A percentile compares a stretch with the other conserved stretches of the same genome.
Conservation (phyloP, 2,329 filamentous ascomycete genomes). For the Phialemoniopsis sp. region DNA sequence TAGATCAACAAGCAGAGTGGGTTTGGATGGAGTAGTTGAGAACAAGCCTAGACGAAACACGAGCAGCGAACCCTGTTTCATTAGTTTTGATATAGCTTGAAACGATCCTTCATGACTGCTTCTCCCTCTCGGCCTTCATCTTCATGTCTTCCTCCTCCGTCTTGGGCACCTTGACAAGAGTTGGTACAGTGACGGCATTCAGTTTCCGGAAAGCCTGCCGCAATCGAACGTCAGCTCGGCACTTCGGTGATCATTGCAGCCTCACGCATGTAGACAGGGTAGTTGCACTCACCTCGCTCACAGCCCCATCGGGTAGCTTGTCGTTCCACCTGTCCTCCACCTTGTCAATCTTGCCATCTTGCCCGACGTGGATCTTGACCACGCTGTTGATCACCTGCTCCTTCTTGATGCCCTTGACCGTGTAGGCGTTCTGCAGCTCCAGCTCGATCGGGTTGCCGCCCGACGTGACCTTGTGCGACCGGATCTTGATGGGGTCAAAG, state of each 20-base stretch:
- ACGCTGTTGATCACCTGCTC: conserved; percentile 24
- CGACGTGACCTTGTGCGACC: conserved; percentile 47
- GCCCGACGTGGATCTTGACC: conserved; percentile 23
- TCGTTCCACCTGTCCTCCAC: conserved; percentile 32
- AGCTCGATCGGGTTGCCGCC: conserved; percentile 57
- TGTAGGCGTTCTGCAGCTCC: conserved; percentile 33
- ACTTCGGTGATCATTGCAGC: not conserved
- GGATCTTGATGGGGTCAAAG: conserved; percentile 53
- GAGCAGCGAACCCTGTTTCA: too few relatives aligned
- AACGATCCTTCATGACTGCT: conserved; percentile 4
- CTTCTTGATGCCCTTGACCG: conserved; percentile 23
- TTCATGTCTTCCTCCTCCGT: conserved; percentile 26
- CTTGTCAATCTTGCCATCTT: conserved; percentile 24
- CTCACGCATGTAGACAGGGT: too few relatives aligned
- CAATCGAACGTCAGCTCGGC: not conserved
- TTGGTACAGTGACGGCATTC: conserved; percentile 27
- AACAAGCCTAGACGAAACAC: too few relatives aligned
- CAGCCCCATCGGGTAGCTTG: conserved; percentile 24
- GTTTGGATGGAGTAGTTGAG: too few relatives aligned
- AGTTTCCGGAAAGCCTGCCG: conserved; percentile 27
- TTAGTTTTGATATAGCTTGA: too few relatives aligned
- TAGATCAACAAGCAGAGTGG: too few relatives aligned
- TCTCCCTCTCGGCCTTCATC: conserved; percentile 21
- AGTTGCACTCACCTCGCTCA: conserved; percentile 21
- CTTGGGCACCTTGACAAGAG: conserved; percentile 26